These are phyloP conservation scores for Neurospora sp. DNA, from an alignment of 495 filamentous ascomycete genomes.

Conservation along the genomic window DNA sequence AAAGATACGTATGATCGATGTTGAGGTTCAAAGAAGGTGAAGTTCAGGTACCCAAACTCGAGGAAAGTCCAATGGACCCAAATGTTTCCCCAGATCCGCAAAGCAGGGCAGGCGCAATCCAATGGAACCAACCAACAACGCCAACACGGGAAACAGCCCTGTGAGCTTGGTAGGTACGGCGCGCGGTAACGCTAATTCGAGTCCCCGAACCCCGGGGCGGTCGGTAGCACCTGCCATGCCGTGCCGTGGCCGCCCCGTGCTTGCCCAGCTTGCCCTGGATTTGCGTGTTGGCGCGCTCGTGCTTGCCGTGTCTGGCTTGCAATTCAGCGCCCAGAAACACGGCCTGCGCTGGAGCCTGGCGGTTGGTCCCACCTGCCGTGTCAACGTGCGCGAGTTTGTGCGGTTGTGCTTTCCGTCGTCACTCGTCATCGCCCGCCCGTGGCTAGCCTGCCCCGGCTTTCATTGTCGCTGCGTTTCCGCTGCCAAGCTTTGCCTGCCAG, in stretches of 20 bases:
- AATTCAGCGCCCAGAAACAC: not conserved
- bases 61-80: not conserved
- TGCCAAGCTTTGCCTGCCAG: not conserved
- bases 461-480: not conserved
- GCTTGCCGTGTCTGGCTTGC: not conserved
- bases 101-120: not conserved
- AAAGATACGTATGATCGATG: not conserved
- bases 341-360: not conserved
- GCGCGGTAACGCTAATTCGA: not conserved
- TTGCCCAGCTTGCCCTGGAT: not conserved
- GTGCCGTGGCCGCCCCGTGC: not conserved
- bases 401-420: not conserved
- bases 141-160: not conserved
- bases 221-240: not conserved
- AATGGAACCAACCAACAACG: not conserved
- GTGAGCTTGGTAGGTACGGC: not conserved
- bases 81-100: not conserved
- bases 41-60: not conserved
- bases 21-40: not conserved
- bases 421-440: not conserved
- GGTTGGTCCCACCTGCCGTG: not conserved
- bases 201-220: not conserved
- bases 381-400: not conserved
- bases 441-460: not conserved
- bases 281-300: not conserved